Evolutionary conservation across 2,329 filamentous ascomycete species (phyloP).

Genomic region (Sclerotinia minor): DNA sequence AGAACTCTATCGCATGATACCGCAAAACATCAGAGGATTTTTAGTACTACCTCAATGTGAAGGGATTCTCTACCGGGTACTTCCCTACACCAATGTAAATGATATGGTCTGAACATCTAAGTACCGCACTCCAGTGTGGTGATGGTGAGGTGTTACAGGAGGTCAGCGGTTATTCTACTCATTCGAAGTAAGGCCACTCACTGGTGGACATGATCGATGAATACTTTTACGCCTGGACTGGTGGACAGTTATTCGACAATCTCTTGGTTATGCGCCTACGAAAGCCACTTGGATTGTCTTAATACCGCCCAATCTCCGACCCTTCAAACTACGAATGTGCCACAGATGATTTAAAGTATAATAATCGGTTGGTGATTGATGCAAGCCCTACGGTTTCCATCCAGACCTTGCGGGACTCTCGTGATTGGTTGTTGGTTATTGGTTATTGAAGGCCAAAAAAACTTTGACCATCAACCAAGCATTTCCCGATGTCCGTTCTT

Average conservation of each 20-base stretch:
- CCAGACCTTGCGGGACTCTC: not conserved
- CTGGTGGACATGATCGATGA: not conserved
- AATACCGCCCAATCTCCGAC: conserved; percentile 3
- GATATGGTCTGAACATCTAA: no score
- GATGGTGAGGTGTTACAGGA: not conserved
- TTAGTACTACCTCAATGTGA: not conserved
- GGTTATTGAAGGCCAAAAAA: not conserved
- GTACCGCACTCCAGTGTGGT: not conserved
- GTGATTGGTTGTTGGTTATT: conserved; percentile 1
- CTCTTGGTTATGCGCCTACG: not conserved
- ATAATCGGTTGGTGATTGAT: conserved; percentile 3
- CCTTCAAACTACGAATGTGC: not conserved
- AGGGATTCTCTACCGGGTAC: not conserved
- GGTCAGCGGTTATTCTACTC: not conserved
- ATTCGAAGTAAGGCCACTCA: not conserved
- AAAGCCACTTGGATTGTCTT: not conserved
- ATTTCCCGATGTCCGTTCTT: conserved; percentile 5
- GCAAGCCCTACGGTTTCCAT: conserved; percentile 1
- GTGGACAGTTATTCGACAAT: not conserved
- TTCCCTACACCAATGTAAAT: not conserved
- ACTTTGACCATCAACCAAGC: conserved; percentile 21
- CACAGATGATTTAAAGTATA: not conserved
- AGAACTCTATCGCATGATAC: not conserved
- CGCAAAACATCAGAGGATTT: conserved; percentile 10
- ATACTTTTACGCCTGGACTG: not conserved